These are phyloP conservation scores for Primulina eburnea DNA, from an alignment of 257 asterid species.

Conservation along the genomic window DNA sequence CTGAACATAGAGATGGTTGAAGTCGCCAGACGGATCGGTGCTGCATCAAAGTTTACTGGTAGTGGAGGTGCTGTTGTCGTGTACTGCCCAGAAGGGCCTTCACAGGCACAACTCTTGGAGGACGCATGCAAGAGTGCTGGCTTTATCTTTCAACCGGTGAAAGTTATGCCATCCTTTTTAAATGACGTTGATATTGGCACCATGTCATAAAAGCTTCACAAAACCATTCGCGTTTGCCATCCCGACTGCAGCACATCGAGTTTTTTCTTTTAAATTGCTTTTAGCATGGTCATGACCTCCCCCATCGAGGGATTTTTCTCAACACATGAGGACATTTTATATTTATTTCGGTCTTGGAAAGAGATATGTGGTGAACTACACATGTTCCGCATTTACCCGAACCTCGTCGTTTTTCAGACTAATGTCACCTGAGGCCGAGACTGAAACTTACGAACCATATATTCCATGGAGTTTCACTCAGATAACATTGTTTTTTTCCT, in stretches of 20 bases:
- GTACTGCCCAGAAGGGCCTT: conserved; percentile 76
- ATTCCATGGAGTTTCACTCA: no score
- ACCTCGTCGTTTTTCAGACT: no score
- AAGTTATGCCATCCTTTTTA: conserved; percentile 56
- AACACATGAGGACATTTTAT: no score
- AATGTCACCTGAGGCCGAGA: no score
- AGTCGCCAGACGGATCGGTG: conserved; percentile 69
- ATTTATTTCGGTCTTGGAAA: no score
- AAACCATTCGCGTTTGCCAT: background rate
- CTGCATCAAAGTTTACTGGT: conserved; percentile 92
- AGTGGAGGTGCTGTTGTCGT: conserved; percentile 94
- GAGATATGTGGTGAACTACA: no score
- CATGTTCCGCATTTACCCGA: no score
- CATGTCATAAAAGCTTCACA: conserved; percentile 27
- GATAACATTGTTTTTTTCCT: no score
- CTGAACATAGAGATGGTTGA: conserved; percentile 92
- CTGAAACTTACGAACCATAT: no score
- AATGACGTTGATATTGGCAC: conserved; percentile 44
- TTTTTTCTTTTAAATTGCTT: no score
- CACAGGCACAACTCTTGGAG: conserved; percentile 65
- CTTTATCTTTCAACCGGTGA: conserved; percentile 52
- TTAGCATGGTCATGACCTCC: background rate
- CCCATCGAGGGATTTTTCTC: no score
- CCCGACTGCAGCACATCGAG: background rate
- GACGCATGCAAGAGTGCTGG: conserved; percentile 68